Percentiles rank a stretch among this genome's conserved stretches.
Conservation (phyloP, 768 basidiomycete genomes). For the Lyophyllum atratum region DNA sequence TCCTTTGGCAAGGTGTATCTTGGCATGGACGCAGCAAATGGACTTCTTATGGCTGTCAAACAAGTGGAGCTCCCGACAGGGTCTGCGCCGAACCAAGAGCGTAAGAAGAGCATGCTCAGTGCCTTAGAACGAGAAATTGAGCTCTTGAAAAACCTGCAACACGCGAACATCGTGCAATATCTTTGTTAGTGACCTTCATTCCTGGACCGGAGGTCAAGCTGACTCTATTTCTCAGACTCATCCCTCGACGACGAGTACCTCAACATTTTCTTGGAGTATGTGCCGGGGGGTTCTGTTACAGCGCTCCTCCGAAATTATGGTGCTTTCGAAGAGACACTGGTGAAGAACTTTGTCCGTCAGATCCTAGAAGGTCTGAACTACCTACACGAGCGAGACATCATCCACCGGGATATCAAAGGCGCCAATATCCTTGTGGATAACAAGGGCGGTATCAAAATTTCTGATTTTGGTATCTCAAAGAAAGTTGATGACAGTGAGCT, state of each 20-base stretch:
- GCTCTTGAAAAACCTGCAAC: conserved; percentile 87
- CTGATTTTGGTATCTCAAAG: conserved; percentile 96
- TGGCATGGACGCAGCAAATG: conserved; percentile 90
- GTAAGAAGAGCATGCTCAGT: conserved; percentile 91
- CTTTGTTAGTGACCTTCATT: conserved; percentile 62
- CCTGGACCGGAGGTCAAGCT: conserved; percentile 1
- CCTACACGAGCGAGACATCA: conserved; percentile 90
- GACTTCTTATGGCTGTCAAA: conserved; percentile 95
- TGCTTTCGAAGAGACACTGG: conserved; percentile 90
- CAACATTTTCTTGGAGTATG: conserved; percentile 97
- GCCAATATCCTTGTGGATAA: conserved; percentile 98
- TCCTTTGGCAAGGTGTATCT: conserved; percentile 96
- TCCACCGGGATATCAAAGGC: conserved; percentile 98
- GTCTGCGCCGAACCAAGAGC: conserved; percentile 83
- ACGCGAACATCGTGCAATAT: conserved; percentile 97
- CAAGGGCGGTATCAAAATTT: conserved; percentile 96
- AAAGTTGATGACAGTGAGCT: conserved; percentile 93
- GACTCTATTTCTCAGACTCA: conserved; percentile 63
- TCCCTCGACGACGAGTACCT: conserved; percentile 88
- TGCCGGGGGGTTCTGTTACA: conserved; percentile 93
- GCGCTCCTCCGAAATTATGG: conserved; percentile 89
- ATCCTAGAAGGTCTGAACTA: conserved; percentile 89
- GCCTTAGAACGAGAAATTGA: conserved; percentile 94
- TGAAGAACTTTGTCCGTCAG: conserved; percentile 91
- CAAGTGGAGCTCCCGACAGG: conserved; percentile 92